Evolutionary conservation across 1,284 basidiomycete genomes (phyloP), one percentile per base, ranked within the genome.

Genomic region (Ganoderma meredithae): DNA sequence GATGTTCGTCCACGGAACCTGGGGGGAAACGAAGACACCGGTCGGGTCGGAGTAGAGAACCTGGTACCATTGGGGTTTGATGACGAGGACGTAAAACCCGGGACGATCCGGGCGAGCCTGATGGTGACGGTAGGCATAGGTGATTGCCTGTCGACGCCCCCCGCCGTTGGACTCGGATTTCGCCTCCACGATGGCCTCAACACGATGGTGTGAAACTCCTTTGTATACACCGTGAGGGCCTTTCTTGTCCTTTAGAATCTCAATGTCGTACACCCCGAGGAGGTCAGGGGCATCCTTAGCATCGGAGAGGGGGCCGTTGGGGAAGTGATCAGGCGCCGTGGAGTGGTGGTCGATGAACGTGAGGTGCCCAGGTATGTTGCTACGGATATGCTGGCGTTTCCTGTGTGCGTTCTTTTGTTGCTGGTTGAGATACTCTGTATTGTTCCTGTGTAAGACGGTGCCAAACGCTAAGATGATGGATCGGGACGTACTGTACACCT

Each of bases 61-160:
- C 33, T 69, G 69, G 47, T 67, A 69, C 41, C 52, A 53, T 8
- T 44, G 22, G 9, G 65, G 59, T 55, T 62, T 67, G 4, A 60
- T 25, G 31, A 44, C 62, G 39, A 69, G 65, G 17, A 41, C n/a
- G 53, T 64, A 66, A 27, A 67, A 43, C 5, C 58, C 64, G 3
- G 69, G 69, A 5, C 62, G 43, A 19, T 69, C 68, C 0, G 65
- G 68, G n/a, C 68, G 64, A 5, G 68, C 68, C 49, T 69, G 64
- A 19, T 64, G 68, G 17, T 64, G 49, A 8, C 41, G 65, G 33
- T 47, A 64, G 19, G 64, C 68, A 17, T 66, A 66, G 7, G 56
- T 47, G 5, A 56, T 40, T 5, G 62, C 61, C 31, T 69, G 61
- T 5, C 61, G 36, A 13, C 58, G 22, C 1, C 61, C 64, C 15